phyloP scores from a whole-genome alignment of 2,329 filamentous ascomycete genomes.

The Colletotrichum shisoi region DNA sequence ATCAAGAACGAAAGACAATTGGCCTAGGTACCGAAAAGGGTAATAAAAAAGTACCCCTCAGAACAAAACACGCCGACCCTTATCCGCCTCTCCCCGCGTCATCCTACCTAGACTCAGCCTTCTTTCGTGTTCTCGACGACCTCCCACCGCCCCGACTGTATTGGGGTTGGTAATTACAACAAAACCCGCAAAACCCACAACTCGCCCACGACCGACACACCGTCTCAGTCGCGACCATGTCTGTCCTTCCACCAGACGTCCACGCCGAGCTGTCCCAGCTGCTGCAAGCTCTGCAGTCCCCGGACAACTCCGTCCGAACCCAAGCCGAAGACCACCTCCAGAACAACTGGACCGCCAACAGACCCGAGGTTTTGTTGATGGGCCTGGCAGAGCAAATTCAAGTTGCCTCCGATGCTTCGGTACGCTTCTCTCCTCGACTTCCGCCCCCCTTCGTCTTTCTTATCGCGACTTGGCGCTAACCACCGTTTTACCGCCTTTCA shows the following conservation, averaged over 20 bases:
- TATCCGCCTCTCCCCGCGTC: conserved; percentile 34
- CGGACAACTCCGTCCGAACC: conserved; percentile 85
- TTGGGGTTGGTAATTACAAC: conserved; percentile 32
- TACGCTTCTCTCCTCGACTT: conserved; percentile 52
- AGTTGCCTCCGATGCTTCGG: conserved; percentile 74
- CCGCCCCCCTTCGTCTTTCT: neutral
- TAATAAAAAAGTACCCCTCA: conserved; percentile 33
- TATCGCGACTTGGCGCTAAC: conserved; percentile 18
- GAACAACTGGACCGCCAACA: conserved; percentile 83
- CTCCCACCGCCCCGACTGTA: conserved; percentile 36
- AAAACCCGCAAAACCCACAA: conserved; percentile 12
- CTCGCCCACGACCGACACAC: conserved; percentile 11
- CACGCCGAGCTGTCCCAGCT: conserved; percentile 86
- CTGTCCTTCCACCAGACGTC: conserved; percentile 83
- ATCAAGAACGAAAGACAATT: conserved; percentile 19
- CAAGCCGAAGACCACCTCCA: conserved; percentile 90
- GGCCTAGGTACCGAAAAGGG: conserved; percentile 22
- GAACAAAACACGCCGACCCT: conserved; percentile 36
- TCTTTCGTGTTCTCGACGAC: conserved; percentile 24
- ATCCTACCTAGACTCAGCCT: conserved; percentile 16
- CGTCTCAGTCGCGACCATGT: conserved; percentile 64
- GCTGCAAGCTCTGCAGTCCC: conserved; percentile 84
- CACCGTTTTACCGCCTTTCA: conserved; percentile 49
- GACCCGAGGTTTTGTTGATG: conserved; percentile 90
- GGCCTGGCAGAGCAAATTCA: conserved; percentile 92